Evolutionary conservation across 257 asterid species (phyloP), one percentile per base, ranked within the genome.

Genomic region (Jasminum sambac): DNA sequence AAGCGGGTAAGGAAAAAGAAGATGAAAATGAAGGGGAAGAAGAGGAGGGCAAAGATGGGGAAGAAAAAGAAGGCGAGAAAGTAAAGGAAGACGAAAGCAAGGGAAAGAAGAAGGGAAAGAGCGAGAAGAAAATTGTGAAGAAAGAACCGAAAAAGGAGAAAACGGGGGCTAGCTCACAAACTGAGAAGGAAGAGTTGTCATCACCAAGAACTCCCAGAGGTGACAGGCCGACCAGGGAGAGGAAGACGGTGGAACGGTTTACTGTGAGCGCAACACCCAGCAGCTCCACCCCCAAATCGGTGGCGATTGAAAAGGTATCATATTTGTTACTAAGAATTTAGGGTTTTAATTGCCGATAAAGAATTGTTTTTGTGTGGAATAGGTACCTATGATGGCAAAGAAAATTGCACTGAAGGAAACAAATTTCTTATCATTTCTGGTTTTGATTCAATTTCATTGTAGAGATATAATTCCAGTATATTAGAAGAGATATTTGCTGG

Each of bases 171-270:
- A 55, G 23, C 23, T 10, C 24, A 8, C 59, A 71, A 74, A 58
- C 65, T 30, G 82, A 73, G 75, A 8, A 57, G 11, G 76, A 6
- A 38, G 83, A 81, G 42, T 43, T 83, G 46, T 57, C 71, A 25
- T 72, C 88, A 7, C 88, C 90, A 1, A 83, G 66, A 69, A 81
- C 87, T 6, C 84, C 82, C 0, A 84, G 84, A 17, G 83, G 77
- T 21, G 87, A 85, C 36, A 83, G 98, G 81, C 97, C 98, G 1
- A 81, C 90, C 0, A 88, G 98, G 83, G 96, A 92, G 77, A 90
- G 97, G 90, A 92, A 87, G 73, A 82, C 80, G 4, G 97, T 92
- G 38, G 96, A 88, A 21, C 82, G 98, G 34, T 92, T 81, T 74
- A 79, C 86, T 57, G 91, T 78, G 76, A 75, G 67, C 25, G 75